Base-by-base conservation (phyloP, 169 alveolate species). In the Eimeria mitis region DNA sequence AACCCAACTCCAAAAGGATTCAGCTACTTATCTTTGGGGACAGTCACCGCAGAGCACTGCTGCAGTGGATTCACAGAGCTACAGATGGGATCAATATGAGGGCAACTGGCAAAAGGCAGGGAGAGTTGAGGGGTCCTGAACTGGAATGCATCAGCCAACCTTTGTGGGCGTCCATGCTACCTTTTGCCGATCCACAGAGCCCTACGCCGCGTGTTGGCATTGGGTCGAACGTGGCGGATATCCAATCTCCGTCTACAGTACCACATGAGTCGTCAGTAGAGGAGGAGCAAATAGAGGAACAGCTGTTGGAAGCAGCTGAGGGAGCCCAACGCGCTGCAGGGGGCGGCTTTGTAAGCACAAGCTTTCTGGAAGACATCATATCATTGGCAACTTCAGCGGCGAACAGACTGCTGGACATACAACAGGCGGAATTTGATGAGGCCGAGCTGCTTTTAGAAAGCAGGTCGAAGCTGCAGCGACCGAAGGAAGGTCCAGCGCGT, bases 161-260 rank as follows among this genome's bases (percentile, higher is more conserved):
- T 28, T 49, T 87, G 94, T 87, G 94, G 94, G 94, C 94, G 44
- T 87, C 94, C 19, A 59, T 40, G 94, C 65, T 87, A 54, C 94
- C 94, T 25, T 87, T 87, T n/a, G 81, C 94, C 47, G 63, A 87
- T 68, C 49, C 63, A 3, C 70, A 42, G 13, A 0, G 61, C 11
- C 37, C 52, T n/a, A 42, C 73, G 52, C 21, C 91, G 6, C 59
- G 34, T 40, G 54, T 2, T 6, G 52, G 44, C 59, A 84, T 19
- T 52, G 78, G 56, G 40, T 7, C n/a, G 2, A 54, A 37, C 21
- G 11, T 59, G 76, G 34, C 91, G 56, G 71, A 49, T 34, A n/a
- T 13, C 31, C 89, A 49, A 7, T 2, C 21, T 47, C 42, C 79
- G 42, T 13, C 2, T 84, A 63, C 56, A 59, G 83, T 73, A 40